phyloP scores from a whole-genome alignment of 495 filamentous ascomycete species.

The Annulohypoxylon maeteangense region DNA sequence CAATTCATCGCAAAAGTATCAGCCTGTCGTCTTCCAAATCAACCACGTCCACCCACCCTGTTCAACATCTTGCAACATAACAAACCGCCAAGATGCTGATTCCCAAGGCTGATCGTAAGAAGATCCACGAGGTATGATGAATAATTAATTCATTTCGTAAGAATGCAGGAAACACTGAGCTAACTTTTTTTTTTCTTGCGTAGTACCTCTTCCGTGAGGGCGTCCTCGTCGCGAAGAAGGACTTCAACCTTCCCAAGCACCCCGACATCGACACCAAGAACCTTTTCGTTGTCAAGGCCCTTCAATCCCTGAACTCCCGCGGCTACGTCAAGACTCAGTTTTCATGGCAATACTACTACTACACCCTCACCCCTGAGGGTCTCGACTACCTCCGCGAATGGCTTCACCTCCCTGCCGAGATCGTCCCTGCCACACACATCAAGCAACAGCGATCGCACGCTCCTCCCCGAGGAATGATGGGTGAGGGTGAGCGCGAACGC shows the following conservation, averaged over 20 bases:
- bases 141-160: constrained; percentile 3
- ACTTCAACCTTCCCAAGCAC: constrained; percentile 95
- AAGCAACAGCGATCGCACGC: constrained; percentile 99
- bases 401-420: constrained; percentile 99
- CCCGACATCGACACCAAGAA: constrained; percentile 98
- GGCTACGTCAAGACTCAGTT: constrained; percentile 99
- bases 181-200: constrained; percentile 46
- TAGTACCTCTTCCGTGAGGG: constrained; percentile 99
- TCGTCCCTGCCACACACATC: constrained; percentile 99
- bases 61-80: constrained; percentile 59
- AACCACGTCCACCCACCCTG: constrained; percentile 39
- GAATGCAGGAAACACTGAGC: constrained; percentile 31
- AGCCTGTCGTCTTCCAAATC: constrained; percentile 46
- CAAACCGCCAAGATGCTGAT: constrained; percentile 84
- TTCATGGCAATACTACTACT: constrained; percentile 99
- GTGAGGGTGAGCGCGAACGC: constrained; percentile 86
- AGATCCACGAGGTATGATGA: constrained; percentile 83
- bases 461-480: constrained; percentile 98
- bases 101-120: constrained; percentile 99
- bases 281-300: constrained; percentile 98
- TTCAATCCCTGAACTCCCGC: constrained; percentile 96
- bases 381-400: constrained; percentile 99
- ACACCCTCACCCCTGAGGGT: constrained; percentile 99
- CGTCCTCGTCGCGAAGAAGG: constrained; percentile 98
- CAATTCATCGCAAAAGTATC: constrained; percentile 47